A percentile compares a stretch with the other conserved stretches of the same genome.
Conservation (phyloP, 164 flowering plant species). For the Vitis riparia region DNA sequence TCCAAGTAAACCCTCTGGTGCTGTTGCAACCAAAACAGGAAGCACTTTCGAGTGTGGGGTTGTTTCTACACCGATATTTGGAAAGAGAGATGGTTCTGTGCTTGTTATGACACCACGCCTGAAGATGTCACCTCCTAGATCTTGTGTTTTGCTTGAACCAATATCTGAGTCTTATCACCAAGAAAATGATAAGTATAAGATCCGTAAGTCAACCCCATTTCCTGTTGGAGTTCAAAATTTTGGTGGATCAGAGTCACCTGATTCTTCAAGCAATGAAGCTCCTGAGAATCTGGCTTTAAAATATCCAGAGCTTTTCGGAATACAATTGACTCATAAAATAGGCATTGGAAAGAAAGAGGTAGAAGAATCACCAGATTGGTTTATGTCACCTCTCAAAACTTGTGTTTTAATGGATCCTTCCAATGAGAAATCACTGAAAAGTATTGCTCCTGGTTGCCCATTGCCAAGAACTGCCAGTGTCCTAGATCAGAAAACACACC, state of each 20-base stretch:
- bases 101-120: conserved; percentile 63
- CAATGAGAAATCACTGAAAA: conserved; percentile 20
- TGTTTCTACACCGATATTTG: conserved; percentile 33
- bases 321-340: conserved; percentile 26
- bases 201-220: conserved; percentile 46
- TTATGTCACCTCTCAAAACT: conserved; percentile 79
- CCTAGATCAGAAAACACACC: conserved; percentile 7
- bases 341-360: conserved; percentile 33
- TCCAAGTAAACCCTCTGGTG: conserved; percentile 20
- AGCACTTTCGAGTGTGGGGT: conserved; percentile 6
- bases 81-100: conserved; percentile 31
- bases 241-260: conserved; percentile 31
- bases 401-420: conserved; percentile 75
- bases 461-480: background rate
- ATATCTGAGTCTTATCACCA: conserved; percentile 35
- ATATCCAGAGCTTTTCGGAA: conserved; percentile 60
- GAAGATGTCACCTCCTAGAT: conserved; percentile 78
- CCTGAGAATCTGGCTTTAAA: conserved; percentile 45
- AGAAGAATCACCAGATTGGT: conserved; percentile 61
- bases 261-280: conserved; percentile 33
- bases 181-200: conserved; percentile 6
- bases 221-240: conserved; percentile 27
- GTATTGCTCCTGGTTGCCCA: conserved; percentile 8
- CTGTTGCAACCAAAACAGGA: conserved; percentile 6
- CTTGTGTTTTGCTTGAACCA: conserved; percentile 82